Base-by-base conservation (phyloP, 208 protist genomes). In the Leptomonas pyrrhocoris region DNA sequence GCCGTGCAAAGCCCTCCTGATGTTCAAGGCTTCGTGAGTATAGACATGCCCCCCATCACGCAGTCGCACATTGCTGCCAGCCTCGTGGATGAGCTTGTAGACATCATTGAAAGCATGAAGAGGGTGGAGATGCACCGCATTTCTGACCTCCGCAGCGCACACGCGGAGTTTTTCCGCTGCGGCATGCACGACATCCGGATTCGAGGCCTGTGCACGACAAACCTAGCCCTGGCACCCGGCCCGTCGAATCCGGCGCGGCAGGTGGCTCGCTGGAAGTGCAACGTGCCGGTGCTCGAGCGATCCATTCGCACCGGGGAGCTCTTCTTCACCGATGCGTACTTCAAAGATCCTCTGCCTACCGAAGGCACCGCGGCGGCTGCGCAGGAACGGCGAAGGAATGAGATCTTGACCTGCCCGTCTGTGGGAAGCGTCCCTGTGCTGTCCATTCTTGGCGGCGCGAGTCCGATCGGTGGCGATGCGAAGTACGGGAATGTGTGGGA, bases 21-120 rank as follows among this genome's bases (percentile, higher is more conserved):
- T 16, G 55, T 89, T 31, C 36, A 50, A 2, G 75, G 69, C 19
- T 67, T 90, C 0, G 73, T 90, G 16, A 83, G 79, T 36, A 67
- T 90, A 16, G 88, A 90, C 61, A 84, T 85, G 79, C 84, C 79
- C 2, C 88, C 83, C 25, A 65, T 90, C 48, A 77, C 74, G 7
- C 67, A 34, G 15, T 43, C 54, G 7, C 34, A 74, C 19, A 77
- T 83, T 73, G 58, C 66, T 18, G 27, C 51, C 4, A 53, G 62
- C 1, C 68, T 89, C n/a, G 50, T 67, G 9, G 38, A 34, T 9
- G 74, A 88, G 38, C 66, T 90, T 0, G 48, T 65, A 8, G 70
- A 55, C 2, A 80, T 85, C 31, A 58, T 88, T 15, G 48, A 80
- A 1, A 31, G 60, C n/a, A 88, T 89, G 79, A 74, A 81, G 46